phyloP scores from a whole-genome alignment of 768 basidiomycete species.

The Amanita molliuscula region DNA sequence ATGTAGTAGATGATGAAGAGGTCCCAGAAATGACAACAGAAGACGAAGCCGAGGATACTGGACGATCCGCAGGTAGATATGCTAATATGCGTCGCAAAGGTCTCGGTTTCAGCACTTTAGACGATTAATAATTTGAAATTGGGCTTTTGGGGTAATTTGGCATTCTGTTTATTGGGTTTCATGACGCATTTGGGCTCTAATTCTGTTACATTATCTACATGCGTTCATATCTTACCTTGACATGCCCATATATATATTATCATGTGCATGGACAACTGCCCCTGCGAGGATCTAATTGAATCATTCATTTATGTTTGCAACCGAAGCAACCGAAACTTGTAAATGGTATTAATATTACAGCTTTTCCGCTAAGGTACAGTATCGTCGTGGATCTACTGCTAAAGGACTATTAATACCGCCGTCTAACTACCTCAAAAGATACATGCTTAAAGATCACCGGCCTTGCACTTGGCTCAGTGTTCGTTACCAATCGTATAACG shows the following conservation, averaged over 20 bases:
- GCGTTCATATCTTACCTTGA: conserved; percentile 1
- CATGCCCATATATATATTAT: conserved; percentile 1
- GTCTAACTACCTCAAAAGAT: background rate
- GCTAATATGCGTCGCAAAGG: conserved; percentile 45
- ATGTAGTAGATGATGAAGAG: conserved; percentile 42
- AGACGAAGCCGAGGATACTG: conserved; percentile 66
- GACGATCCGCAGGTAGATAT: conserved; percentile 58
- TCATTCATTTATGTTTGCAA: background rate
- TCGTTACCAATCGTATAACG: conserved; percentile 62
- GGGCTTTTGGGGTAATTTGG: background rate
- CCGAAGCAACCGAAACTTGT: background rate
- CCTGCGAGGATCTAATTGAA: background rate
- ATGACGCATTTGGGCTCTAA: background rate
- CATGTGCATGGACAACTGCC: background rate
- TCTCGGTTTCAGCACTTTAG: conserved; percentile 28
- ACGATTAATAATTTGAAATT: conserved; percentile 9
- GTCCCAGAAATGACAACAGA: conserved; percentile 45
- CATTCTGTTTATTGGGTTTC: background rate
- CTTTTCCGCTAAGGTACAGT: no score
- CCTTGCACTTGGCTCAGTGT: background rate
- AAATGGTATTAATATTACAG: no score
- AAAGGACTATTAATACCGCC: no score
- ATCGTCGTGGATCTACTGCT: no score
- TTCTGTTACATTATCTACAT: conserved; percentile 2
- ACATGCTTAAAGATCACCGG: background rate